Percentiles rank a stretch among this genome's conserved stretches.
Evolutionary conservation across 106 monocot species (phyloP).

Genomic region (Agapanthus africanus): DNA sequence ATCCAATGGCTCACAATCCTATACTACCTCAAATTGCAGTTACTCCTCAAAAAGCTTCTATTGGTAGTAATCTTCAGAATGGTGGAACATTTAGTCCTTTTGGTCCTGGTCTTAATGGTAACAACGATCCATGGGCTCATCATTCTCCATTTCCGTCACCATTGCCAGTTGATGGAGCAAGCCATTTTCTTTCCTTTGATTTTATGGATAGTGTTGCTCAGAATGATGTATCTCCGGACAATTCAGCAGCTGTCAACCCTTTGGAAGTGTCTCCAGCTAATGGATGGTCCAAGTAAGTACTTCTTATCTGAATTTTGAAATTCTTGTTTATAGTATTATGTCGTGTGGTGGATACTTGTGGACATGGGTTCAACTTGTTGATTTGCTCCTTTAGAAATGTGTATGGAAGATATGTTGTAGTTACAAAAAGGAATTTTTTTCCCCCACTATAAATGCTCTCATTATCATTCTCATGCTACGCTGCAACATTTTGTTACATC

Average conservation of each 20-base stretch:
- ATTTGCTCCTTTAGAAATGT: no score
- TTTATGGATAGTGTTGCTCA: conserved; percentile 23
- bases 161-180: conserved; percentile 30
- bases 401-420: no score
- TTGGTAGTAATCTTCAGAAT: conserved; percentile 17
- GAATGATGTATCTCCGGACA: conserved; percentile 22
- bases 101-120: conserved; percentile 18
- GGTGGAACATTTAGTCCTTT: not conserved
- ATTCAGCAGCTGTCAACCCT: conserved; percentile 21
- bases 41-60: conserved; percentile 10
- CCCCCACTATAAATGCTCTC: no score
- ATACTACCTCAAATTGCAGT: conserved; percentile 20
- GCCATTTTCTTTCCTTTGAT: conserved; percentile 39
- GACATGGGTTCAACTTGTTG: no score
- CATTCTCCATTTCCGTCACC: conserved; percentile 29
- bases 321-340: no score
- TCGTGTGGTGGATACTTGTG: no score
- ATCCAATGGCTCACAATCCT: conserved; percentile 18
- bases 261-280: conserved; percentile 29
- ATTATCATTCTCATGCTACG: no score
- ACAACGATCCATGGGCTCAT: conserved; percentile 29
- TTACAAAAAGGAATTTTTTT: no score
- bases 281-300: conserved; percentile 78
- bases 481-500: no score
- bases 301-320: not conserved